Percentiles rank a stretch among this genome's conserved stretches.
Conservation (phyloP, 495 filamentous ascomycete genomes). For the Tricharina praecox region DNA sequence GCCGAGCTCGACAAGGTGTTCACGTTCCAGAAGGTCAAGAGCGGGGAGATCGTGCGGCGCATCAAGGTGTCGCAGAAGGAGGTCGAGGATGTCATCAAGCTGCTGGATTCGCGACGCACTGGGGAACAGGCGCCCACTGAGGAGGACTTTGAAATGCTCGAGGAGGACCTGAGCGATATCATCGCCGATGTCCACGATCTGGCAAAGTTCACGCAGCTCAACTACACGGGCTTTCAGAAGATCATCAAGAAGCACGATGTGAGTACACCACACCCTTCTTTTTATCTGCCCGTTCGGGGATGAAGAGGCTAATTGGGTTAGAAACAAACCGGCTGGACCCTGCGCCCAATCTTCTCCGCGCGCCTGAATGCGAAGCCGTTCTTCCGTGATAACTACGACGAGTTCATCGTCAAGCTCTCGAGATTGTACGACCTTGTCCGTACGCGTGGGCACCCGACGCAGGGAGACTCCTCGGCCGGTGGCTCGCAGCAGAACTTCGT, state of each 20-base stretch:
- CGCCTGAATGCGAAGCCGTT: slow-evolving; percentile 90
- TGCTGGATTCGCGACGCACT: slow-evolving; percentile 42
- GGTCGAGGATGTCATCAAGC: slow-evolving; percentile 68
- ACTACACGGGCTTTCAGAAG: slow-evolving; percentile 99
- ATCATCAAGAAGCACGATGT: slow-evolving; percentile 99
- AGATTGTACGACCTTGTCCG: slow-evolving; percentile 89
- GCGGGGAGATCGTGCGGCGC: slow-evolving; percentile 76
- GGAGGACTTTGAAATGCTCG: slow-evolving; percentile 83
- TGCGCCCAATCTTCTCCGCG: slow-evolving; percentile 85
- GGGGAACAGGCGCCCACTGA: slow-evolving; percentile 40
- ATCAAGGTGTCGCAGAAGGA: slow-evolving; percentile 76
- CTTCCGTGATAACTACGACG: slow-evolving; percentile 97
- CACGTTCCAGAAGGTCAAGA: slow-evolving; percentile 89
- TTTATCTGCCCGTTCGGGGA: not conserved
- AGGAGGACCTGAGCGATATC: slow-evolving; percentile 90
- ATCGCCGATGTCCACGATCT: slow-evolving; percentile 98
- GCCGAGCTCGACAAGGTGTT: slow-evolving; percentile 90
- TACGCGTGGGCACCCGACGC: slow-evolving; percentile 78
- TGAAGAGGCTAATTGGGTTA: slow-evolving; percentile 26
- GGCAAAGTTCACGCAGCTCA: slow-evolving; percentile 94
- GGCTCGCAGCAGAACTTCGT: slow-evolving; percentile 91
- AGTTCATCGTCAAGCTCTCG: slow-evolving; percentile 85
- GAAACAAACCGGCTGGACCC: slow-evolving; percentile 90
- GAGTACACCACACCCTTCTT: slow-evolving; percentile 19
- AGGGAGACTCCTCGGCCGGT: slow-evolving; percentile 79